A percentile compares a stretch with the other conserved stretches of the same genome.
Evolutionary conservation across 164 flowering plant genomes (phyloP).

Genomic region (Stephania cephalantha): DNA sequence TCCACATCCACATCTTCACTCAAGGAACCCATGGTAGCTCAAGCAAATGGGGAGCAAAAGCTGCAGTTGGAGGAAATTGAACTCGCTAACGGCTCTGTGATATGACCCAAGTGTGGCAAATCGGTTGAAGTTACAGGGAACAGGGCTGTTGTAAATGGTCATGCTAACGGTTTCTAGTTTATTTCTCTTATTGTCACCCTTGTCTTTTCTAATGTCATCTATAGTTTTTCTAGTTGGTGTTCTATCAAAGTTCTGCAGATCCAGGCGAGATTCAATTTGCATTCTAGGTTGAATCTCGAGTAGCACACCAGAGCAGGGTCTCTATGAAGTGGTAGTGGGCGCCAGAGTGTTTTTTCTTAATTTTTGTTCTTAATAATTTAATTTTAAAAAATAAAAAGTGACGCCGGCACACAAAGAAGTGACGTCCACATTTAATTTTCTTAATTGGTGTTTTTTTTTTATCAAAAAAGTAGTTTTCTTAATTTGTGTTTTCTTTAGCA

Average conservation of each 20-base stretch:
- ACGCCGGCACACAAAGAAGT: no score
- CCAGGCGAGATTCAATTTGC: neutral
- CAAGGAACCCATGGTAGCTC: slow-evolving; percentile 23
- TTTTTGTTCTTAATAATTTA: no score
- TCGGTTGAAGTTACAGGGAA: slow-evolving; percentile 30
- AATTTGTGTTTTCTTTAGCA: no score
- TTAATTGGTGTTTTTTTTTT: no score
- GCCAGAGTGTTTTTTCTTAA: no score
- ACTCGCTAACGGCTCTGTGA: slow-evolving; percentile 27
- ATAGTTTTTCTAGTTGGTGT: neutral
- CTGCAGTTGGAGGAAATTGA: slow-evolving; percentile 26
- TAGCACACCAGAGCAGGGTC: neutral
- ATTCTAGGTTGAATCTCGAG: neutral
- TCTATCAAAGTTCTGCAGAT: slow-evolving; percentile 14
- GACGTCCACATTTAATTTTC: no score
- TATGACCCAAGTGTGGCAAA: slow-evolving; percentile 31
- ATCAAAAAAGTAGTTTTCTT: no score
- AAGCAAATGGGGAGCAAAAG: slow-evolving; percentile 29
- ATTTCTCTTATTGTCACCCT: neutral
- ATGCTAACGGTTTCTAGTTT: slow-evolving; percentile 39
- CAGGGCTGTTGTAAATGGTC: slow-evolving; percentile 26
- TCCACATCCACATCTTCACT: slow-evolving; percentile 15
- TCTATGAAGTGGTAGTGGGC: neutral
- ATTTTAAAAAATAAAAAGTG: no score
- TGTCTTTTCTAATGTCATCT: slow-evolving; percentile 5